Conservation (phyloP, 2,329 filamentous ascomycete genomes). For the Amauroascus niger region DNA sequence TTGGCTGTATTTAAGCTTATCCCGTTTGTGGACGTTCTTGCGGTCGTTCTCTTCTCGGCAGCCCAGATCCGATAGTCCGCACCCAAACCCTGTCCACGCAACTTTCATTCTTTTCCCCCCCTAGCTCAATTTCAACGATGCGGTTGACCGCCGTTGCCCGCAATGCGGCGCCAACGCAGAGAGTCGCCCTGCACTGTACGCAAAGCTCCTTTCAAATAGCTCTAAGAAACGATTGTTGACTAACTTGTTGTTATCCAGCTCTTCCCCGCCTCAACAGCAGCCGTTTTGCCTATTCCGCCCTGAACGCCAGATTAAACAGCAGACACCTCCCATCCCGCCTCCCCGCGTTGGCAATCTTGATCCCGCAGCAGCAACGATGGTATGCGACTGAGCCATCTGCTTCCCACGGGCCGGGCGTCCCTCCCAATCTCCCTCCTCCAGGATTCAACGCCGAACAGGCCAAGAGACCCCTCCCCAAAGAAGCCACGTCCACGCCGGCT, state of each 20-base stretch:
- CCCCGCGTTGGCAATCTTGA: conserved; percentile 49
- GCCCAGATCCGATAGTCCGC: conserved; percentile 6
- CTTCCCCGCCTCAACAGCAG: conserved; percentile 27
- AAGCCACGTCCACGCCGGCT: neutral
- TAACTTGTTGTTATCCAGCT: conserved; percentile 18
- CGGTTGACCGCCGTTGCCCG: conserved; percentile 33
- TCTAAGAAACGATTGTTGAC: neutral
- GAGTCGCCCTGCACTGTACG: conserved; percentile 8
- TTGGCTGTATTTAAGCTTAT: conserved; percentile 2
- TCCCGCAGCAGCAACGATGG: conserved; percentile 41
- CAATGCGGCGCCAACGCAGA: conserved; percentile 19
- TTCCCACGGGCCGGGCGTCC: conserved; percentile 37
- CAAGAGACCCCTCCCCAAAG: conserved; percentile 61
- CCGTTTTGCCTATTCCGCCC: conserved; percentile 26
- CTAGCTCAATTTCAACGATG: conserved; percentile 21
- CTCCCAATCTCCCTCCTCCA: conserved; percentile 58
- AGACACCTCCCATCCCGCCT: conserved; percentile 41
- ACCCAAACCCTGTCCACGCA: conserved; percentile 2
- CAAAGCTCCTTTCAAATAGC: neutral
- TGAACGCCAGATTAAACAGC: conserved; percentile 27
- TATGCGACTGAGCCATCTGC: conserved; percentile 51
- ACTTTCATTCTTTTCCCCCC: too few relatives aligned
- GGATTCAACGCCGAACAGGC: conserved; percentile 86
- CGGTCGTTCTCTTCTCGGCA: conserved; percentile 10
- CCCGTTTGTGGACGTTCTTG: conserved; percentile 8